Evolutionary conservation across 345 rosid species (phyloP), one percentile per base, ranked within the genome.

Genomic region (Carallia brachiata): DNA sequence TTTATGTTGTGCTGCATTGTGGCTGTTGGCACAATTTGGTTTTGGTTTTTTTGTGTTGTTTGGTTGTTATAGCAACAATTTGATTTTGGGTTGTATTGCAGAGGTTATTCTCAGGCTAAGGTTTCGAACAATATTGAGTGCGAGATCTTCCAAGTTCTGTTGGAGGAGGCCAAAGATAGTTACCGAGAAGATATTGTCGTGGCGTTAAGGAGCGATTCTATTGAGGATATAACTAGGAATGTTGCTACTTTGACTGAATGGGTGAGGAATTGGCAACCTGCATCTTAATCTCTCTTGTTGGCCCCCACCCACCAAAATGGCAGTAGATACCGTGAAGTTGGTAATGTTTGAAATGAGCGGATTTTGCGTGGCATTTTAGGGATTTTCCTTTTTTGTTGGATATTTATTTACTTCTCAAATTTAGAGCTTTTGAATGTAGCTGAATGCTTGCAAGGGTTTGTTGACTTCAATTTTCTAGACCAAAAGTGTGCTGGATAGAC

Each of bases 121-220:
- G 87, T 90, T 36, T 75, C 84, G 0, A 92, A 92, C 91, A 95
- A 95, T 64, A 67, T 94, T 13, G 92, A 91, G 40, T 90, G 98
- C 39, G 97, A 93, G 70, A 89, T 89, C 62, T 91, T 87, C 55
- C 90, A 84, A 84, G 82, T 89, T 18, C 44, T 89, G 71, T 82
- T 91, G 40, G 96, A 94, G 78, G 98, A 94, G 83, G 97, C 98
- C 0, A 81, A 66, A 28, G 95, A 91, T 6, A 89, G 96, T 77
- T 94, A 94, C 61, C 23, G 71, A 5, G 90, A 83, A 52, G 84
- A 80, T n/a, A 86, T 82, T 60, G 91, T 95, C 60, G 59, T 66
- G 52, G 81, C 92, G 2, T 59, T 92, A 62, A 83, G 78, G 74
- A 92, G 93, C 36, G 70, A 95, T 75, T 80, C 87, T 0, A 52